Percentiles rank a stretch among this genome's conserved stretches.
These are phyloP conservation scores for Pugionium dolabratum DNA, from an alignment of 345 rosid species.

Conservation along the genomic window DNA sequence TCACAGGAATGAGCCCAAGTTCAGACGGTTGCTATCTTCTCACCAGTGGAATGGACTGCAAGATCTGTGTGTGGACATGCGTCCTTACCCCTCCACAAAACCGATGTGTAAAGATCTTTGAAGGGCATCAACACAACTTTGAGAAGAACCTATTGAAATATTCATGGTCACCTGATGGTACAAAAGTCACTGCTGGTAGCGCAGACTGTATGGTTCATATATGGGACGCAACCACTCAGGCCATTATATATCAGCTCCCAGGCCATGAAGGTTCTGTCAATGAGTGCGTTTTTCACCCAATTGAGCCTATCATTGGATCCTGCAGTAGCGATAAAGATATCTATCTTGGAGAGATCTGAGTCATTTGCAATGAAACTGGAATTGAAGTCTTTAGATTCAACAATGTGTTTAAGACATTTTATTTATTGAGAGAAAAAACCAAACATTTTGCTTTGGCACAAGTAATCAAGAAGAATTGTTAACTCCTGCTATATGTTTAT, in stretches of 20 bases:
- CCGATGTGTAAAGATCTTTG: constrained; percentile 88
- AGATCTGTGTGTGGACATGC: constrained; percentile 97
- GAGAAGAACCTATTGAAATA: constrained; percentile 92
- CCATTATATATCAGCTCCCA: constrained; percentile 89
- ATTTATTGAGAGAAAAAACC: constrained; percentile 17
- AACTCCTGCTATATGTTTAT: constrained; percentile 23
- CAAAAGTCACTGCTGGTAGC: constrained; percentile 94
- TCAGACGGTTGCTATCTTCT: constrained; percentile 98
- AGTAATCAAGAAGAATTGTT: constrained; percentile 31
- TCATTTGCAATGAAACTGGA: constrained; percentile 13
- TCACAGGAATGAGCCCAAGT: constrained; percentile 88
- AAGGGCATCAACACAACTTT: constrained; percentile 96
- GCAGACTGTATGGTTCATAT: constrained; percentile 94
- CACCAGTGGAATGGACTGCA: constrained; percentile 90
- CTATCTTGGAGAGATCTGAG: constrained; percentile 83
- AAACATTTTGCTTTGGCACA: constrained; percentile 27
- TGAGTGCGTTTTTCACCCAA: constrained; percentile 84
- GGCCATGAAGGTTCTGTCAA: constrained; percentile 94
- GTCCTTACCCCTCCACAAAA: constrained; percentile 93
- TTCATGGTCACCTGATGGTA: constrained; percentile 94
- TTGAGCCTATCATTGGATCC: constrained; percentile 86
- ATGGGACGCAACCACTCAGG: constrained; percentile 91
- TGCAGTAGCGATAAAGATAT: constrained; percentile 96
- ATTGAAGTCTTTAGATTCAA: constrained; percentile 27
- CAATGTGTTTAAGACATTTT: constrained; percentile 29